These are phyloP conservation scores for Phlebiopsis gigantea DNA, from an alignment of 768 basidiomycete species.

Conservation along the genomic window DNA sequence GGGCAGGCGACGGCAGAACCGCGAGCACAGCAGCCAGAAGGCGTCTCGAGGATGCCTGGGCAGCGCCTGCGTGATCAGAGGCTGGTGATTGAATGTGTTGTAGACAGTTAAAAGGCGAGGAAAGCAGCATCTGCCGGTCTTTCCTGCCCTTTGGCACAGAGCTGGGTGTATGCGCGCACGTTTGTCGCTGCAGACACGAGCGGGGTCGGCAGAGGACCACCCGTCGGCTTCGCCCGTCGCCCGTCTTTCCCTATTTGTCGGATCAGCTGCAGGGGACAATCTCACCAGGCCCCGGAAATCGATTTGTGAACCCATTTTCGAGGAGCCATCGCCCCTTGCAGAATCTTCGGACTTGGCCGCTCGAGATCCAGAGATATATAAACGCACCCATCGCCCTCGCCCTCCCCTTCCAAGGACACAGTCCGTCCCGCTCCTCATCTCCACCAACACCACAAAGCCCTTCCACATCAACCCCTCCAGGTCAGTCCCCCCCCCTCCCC, in stretches of 20 bases:
- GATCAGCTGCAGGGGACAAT: constrained; percentile 6
- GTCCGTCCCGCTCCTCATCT: constrained; percentile 54
- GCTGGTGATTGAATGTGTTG: background rate
- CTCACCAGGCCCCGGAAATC: constrained; percentile 19
- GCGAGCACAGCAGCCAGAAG: too few species aligned
- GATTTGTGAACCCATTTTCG: constrained; percentile 43
- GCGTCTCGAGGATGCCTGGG: background rate
- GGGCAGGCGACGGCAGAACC: too few species aligned
- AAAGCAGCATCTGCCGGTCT: background rate
- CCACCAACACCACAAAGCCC: constrained; percentile 58
- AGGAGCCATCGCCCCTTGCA: constrained; percentile 29
- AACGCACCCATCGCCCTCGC: constrained; percentile 62
- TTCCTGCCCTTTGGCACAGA: background rate
- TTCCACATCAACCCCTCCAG: constrained; percentile 6
- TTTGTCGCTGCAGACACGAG: constrained; percentile 9
- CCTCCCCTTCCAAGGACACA: constrained; percentile 37
- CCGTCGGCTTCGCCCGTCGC: constrained; percentile 10
- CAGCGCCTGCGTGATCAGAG: background rate
- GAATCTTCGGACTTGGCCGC: constrained; percentile 28
- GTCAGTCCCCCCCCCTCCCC: constrained; percentile 17
- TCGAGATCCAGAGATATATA: constrained; percentile 34
- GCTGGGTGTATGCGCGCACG: constrained; percentile 17
- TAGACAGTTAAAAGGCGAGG: background rate
- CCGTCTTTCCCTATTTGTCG: constrained; percentile 11
- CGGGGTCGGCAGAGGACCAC: constrained; percentile 1